Base-by-base conservation (phyloP, 805 yeast genomes). In the Kodamaea leandrae region DNA sequence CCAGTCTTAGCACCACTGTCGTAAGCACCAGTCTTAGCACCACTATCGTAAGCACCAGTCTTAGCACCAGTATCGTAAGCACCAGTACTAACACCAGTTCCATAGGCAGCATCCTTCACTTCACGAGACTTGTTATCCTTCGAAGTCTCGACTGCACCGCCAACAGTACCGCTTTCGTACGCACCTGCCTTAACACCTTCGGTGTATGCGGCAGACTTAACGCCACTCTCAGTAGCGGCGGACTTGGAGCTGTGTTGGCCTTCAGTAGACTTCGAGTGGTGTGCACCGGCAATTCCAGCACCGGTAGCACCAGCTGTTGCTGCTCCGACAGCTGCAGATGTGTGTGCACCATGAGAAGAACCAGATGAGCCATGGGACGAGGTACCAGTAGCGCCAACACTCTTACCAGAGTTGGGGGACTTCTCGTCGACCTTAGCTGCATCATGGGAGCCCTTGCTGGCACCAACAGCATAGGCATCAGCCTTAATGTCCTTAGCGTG, bases 401-500 rank as follows among this genome's bases (percentile, higher is more conserved):
- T 32, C n/a, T n/a, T n/a, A n/a, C n/a, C 6, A 32, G 33, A 4
- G 30, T 32, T 21, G 24, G 24, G 9, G 6, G 24, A 21, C 24
- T 26, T 26, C 6, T 10, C 25, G 8, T 28, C 14, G 32, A 15
- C 16, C 32, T 28, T 28, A 13, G n/a, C 16, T 15, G 16, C 32
- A 9, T n/a, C n/a, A n/a, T n/a, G n/a, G n/a, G 33, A 30, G 4
- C 21, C 51, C 25, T 42, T 38, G 18, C 47, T 39, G 12, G 46
- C 54, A 6, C 49, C 52, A 14, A 49, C 50, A n/a, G 50, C 50
- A 12, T 30, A 30, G 3, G 21, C 33, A 14, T 30, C 33, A 15
- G 33, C 33, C 13, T 30, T 16, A 5, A 30, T 8, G 13, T 30
- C 21, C 21, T 30, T 30, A 12, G 9, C 14, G 4, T 30, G 20